Conservation (phyloP, 2,329 filamentous ascomycete genomes). For the Verticillium tricorpus region DNA sequence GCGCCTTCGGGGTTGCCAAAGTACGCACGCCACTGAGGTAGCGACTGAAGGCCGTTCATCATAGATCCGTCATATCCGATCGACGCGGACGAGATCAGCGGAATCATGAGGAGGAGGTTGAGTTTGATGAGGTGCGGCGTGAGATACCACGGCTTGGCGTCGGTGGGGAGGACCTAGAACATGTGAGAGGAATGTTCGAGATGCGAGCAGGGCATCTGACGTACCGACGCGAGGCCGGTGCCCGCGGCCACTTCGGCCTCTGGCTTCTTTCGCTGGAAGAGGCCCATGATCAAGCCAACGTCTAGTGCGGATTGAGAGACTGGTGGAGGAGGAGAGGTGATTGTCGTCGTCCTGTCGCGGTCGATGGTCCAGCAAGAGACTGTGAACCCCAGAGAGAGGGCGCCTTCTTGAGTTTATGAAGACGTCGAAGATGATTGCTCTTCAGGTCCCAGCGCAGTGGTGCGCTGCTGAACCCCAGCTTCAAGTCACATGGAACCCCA, state of each 20-base stretch:
- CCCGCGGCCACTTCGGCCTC: neutral
- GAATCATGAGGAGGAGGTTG: conserved; percentile 38
- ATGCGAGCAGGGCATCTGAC: neutral
- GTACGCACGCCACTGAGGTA: conserved; percentile 33
- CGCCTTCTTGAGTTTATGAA: neutral
- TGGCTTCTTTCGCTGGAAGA: neutral
- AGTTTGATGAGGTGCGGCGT: conserved; percentile 36
- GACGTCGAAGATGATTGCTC: neutral
- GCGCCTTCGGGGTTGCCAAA: conserved; percentile 30
- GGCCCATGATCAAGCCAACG: neutral
- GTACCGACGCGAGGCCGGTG: neutral
- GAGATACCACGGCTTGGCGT: conserved; percentile 36
- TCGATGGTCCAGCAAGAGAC: neutral
- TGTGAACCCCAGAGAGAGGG: neutral
- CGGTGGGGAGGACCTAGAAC: conserved; percentile 30
- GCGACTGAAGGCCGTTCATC: conserved; percentile 40
- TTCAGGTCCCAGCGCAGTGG: neutral
- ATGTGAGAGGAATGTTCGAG: conserved; percentile 2
- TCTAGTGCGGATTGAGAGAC: neutral
- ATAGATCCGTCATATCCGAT: conserved; percentile 23
- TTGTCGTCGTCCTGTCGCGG: neutral
- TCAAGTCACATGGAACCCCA: neutral
- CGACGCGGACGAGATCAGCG: conserved; percentile 15
- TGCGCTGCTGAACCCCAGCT: neutral
- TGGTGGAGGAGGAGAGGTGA: neutral